A percentile compares a stretch with the other conserved stretches of the same genome.
phyloP scores from a whole-genome alignment of 768 basidiomycete genomes.

The Porphyrellus cyaneotinctus region DNA sequence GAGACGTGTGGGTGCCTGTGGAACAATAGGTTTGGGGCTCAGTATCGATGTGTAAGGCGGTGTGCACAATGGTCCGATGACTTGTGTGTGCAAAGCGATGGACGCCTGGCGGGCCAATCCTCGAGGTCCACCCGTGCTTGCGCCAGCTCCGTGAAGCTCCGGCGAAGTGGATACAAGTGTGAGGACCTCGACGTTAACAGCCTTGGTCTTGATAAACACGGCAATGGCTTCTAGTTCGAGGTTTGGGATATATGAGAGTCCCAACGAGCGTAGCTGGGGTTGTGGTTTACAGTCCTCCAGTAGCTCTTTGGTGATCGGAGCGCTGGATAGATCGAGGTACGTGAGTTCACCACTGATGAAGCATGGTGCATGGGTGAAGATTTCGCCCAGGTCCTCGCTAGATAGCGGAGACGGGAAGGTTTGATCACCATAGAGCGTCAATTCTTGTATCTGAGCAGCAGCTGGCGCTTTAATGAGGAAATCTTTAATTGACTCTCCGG shows the following conservation, averaged over 20 bases:
- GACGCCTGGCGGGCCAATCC: constrained; percentile 62
- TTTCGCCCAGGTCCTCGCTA: constrained; percentile 57
- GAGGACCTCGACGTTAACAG: constrained; percentile 78
- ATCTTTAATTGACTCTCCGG: constrained; percentile 68
- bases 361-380: constrained; percentile 73
- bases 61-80: constrained; percentile 78
- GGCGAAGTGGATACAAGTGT: constrained; percentile 75
- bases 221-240: constrained; percentile 64
- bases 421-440: constrained; percentile 86
- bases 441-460: constrained; percentile 59
- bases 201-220: constrained; percentile 63
- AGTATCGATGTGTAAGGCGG: constrained; percentile 70
- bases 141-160: constrained; percentile 61
- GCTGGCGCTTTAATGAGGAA: constrained; percentile 70
- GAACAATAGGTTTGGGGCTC: constrained; percentile 27
- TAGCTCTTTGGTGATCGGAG: constrained; percentile 61
- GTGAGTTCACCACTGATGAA: constrained; percentile 70
- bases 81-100: constrained; percentile 67
- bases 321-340: constrained; percentile 88
- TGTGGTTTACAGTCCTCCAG: constrained; percentile 56
- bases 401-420: constrained; percentile 76
- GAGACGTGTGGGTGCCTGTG: constrained; percentile 59
- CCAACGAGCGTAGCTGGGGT: constrained; percentile 77
- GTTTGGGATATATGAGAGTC: constrained; percentile 79
- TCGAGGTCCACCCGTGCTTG: constrained; percentile 28